Evolutionary conservation across 805 yeast species (phyloP), one percentile per base, ranked within the genome.

Genomic region (Yamadazyma sp.): DNA sequence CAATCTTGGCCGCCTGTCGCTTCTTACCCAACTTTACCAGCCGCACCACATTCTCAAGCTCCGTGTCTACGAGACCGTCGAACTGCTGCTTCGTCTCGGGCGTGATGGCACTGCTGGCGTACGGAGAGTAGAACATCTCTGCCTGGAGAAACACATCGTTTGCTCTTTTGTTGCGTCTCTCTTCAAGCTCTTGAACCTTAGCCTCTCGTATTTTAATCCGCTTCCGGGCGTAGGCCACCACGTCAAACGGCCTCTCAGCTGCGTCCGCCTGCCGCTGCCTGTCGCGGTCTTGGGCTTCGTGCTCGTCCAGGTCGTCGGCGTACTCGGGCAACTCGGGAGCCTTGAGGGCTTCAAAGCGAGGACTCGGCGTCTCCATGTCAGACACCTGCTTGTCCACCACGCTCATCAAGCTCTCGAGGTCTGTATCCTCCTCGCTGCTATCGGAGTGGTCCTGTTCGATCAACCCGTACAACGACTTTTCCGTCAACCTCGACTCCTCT

Each of bases 401-500:
- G 19, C 50, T 42, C 39, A 43, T 19, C 5, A 35, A 13, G 12
- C 43, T 42, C 19, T 43, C 47, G 3, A 29, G 28, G 14, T 33
- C 44, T 17, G 37, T 33, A 2, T 20, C 23, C 27, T 29, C 40
- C 15, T 20, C 22, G 29, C 17, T 31, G 37, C 19, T 17, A 35
- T 38, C 28, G 5, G 46, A 44, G 18, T 59, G 63, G 55, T 63
- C 64, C 18, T 62, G 65, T 27, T 64, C 72, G 10, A 75, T 70
- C 41, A 85, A 67, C 35, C 76, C 70, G 43, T 83, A 77, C 33
- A 91, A 59, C 0, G 96, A 95, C 35, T 67, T 69, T 55, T 90
- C 96, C 3, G 91, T 93, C 36, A 80, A 64, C 39, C 85, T 69
- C 20, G 95, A 85, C 56, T 91, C 97, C 35, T 79, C 80, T 2